Evolutionary conservation across 2,329 filamentous ascomycete genomes (phyloP).

Genomic region (Fonsecaea pedrosoi): DNA sequence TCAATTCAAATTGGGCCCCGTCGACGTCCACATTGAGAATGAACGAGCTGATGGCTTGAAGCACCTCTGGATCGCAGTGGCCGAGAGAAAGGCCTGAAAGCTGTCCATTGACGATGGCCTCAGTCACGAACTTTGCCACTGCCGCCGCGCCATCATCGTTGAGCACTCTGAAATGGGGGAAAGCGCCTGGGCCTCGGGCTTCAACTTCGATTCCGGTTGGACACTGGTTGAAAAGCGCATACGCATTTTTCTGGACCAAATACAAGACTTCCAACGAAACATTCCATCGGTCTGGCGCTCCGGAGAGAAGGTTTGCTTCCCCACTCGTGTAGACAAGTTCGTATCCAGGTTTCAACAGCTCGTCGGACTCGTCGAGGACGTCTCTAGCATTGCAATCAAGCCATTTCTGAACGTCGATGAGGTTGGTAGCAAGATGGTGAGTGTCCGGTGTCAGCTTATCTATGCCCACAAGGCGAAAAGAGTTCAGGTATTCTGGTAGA

Average conservation of each 20-base stretch:
- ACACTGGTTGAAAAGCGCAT: slow-evolving; percentile 15
- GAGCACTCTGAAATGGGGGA: slow-evolving; percentile 39
- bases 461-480: slow-evolving; percentile 67
- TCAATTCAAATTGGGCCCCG: background rate
- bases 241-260: slow-evolving; percentile 26
- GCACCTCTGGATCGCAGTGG: slow-evolving; percentile 30
- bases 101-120: slow-evolving; percentile 29
- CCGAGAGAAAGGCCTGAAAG: slow-evolving; percentile 38
- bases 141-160: slow-evolving; percentile 25
- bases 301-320: slow-evolving; percentile 57
- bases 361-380: slow-evolving; percentile 70
- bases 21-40: slow-evolving; percentile 18
- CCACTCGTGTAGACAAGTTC: slow-evolving; percentile 71
- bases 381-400: slow-evolving; percentile 58
- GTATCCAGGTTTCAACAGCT: slow-evolving; percentile 66
- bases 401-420: slow-evolving; percentile 55
- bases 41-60: slow-evolving; percentile 21
- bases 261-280: slow-evolving; percentile 58
- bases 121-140: slow-evolving; percentile 29
- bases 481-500: slow-evolving; percentile 70
- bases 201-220: slow-evolving; percentile 33
- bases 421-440: slow-evolving; percentile 40
- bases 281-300: slow-evolving; percentile 63
- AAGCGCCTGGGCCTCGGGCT: slow-evolving; percentile 22
- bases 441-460: slow-evolving; percentile 52